These are phyloP conservation scores for Trypanosoma brucei DNA, from an alignment of 208 protist species.

Conservation along the genomic window DNA sequence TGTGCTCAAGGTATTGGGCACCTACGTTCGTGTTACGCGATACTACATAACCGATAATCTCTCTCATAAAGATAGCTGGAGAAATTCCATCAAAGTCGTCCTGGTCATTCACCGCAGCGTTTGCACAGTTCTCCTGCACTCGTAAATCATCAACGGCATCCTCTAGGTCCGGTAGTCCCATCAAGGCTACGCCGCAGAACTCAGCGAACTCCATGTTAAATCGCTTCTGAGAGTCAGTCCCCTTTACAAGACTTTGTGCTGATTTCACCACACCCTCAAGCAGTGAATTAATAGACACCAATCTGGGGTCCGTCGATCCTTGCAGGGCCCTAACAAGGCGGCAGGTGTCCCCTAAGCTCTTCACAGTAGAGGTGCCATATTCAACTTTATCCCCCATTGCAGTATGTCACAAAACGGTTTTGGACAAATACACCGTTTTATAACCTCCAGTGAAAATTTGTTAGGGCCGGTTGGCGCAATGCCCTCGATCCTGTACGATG, in stretches of 20 bases:
- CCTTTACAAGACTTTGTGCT: conserved; percentile 55
- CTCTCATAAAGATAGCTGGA: conserved; percentile 43
- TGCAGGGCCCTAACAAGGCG: conserved; percentile 19
- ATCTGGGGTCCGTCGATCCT: conserved; percentile 15
- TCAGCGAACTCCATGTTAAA: conserved; percentile 71
- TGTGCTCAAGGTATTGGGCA: conserved; percentile 63
- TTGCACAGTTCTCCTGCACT: conserved; percentile 38
- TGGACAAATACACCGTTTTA: background rate
- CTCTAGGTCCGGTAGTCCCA: conserved; percentile 50
- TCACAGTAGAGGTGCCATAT: background rate
- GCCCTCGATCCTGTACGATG: too few species aligned
- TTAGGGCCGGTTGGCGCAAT: too few species aligned
- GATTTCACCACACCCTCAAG: conserved; percentile 24
- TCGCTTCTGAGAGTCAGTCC: conserved; percentile 62
- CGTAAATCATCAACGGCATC: conserved; percentile 58
- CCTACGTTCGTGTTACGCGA: conserved; percentile 44
- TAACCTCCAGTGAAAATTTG: too few species aligned
- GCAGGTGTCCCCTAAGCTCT: background rate
- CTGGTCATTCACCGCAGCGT: conserved; percentile 23
- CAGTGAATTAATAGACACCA: conserved; percentile 20
- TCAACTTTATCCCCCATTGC: background rate
- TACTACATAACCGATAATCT: conserved; percentile 49
- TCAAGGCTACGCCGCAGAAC: conserved; percentile 54
- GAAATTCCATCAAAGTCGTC: conserved; percentile 37
- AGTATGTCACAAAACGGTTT: background rate